Evolutionary conservation across 108 stramenopile genomes (phyloP).

Genomic region (Aureococcus anophagefferens): DNA sequence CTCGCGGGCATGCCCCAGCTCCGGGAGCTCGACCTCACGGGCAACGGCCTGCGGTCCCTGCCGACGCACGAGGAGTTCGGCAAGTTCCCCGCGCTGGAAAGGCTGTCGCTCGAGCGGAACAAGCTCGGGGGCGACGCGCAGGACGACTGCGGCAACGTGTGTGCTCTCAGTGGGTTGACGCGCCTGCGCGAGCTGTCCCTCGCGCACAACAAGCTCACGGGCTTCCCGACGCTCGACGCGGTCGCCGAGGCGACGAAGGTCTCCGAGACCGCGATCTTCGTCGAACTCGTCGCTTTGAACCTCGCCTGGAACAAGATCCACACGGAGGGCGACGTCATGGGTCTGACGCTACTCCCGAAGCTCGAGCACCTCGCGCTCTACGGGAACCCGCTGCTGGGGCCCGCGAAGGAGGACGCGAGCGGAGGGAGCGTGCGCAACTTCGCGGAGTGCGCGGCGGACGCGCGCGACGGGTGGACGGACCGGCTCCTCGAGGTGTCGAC

Average conservation of each 20-base stretch:
- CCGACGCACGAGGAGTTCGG: constrained; percentile 11
- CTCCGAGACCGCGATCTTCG: constrained; percentile 15
- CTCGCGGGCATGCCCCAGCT: constrained; percentile 21
- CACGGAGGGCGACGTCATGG: constrained; percentile 20
- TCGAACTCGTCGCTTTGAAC: constrained; percentile 24
- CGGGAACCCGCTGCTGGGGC: constrained; percentile 38
- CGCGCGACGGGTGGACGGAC: constrained; percentile 20
- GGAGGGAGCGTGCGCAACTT: too few relatives aligned
- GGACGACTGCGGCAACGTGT: background rate
- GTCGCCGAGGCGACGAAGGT: background rate
- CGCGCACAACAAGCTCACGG: constrained; percentile 30
- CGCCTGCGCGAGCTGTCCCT: constrained; percentile 26
- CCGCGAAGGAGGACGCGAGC: constrained; percentile 30
- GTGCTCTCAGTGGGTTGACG: too few relatives aligned
- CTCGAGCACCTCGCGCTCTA: constrained; percentile 30
- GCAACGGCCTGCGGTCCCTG: constrained; percentile 28
- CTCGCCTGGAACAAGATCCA: constrained; percentile 36
- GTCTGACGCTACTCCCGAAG: constrained; percentile 15
- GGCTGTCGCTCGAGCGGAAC: constrained; percentile 30
- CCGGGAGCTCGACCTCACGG: constrained; percentile 32
- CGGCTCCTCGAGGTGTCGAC: constrained; percentile 22
- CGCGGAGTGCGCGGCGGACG: constrained; percentile 1
- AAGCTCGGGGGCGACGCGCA: constrained; percentile 24
- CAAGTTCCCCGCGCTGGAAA: constrained; percentile 18
- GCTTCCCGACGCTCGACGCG: background rate